These are phyloP conservation scores for Bassia scoparia DNA, from an alignment of 148 eudicot genomes.

Conservation along the genomic window DNA sequence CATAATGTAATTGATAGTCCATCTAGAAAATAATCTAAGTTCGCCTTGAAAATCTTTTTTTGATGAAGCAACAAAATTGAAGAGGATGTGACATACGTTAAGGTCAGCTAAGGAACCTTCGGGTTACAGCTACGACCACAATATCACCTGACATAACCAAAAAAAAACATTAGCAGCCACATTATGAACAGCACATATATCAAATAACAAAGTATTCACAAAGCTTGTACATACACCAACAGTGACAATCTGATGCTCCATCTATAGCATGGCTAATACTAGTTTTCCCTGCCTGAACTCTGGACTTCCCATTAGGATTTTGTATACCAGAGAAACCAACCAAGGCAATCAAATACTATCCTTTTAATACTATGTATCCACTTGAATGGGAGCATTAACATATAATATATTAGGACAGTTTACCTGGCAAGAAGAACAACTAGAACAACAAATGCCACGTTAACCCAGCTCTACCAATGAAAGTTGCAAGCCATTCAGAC, in stretches of 20 bases:
- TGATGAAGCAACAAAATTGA: neutral
- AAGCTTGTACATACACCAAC: constrained; percentile 66
- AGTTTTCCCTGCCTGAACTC: constrained; percentile 64
- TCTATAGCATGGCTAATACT: constrained; percentile 56
- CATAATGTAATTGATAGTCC: neutral
- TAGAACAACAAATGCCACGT: constrained; percentile 67
- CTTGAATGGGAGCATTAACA: neutral
- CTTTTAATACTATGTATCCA: neutral
- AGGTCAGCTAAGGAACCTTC: constrained; percentile 99
- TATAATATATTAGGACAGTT: neutral
- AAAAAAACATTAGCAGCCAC: constrained; percentile 24
- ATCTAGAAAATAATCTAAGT: neutral
- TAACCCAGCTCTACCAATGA: constrained; percentile 81
- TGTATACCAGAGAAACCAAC: constrained; percentile 73
- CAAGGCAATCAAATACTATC: neutral
- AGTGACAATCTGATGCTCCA: constrained; percentile 79
- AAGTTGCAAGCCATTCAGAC: constrained; percentile 92
- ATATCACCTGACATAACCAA: constrained; percentile 67
- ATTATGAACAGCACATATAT: neutral
- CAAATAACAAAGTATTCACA: neutral
- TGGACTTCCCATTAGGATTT: constrained; percentile 37
- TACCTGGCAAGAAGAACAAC: constrained; percentile 67
- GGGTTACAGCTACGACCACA: constrained; percentile 95
- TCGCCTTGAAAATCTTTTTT: neutral
- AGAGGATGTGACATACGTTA: constrained; percentile 64